A percentile compares a stretch with the other conserved stretches of the same genome.
These are phyloP conservation scores for Populus euphratica DNA, from an alignment of 345 rosid species.

Conservation along the genomic window DNA sequence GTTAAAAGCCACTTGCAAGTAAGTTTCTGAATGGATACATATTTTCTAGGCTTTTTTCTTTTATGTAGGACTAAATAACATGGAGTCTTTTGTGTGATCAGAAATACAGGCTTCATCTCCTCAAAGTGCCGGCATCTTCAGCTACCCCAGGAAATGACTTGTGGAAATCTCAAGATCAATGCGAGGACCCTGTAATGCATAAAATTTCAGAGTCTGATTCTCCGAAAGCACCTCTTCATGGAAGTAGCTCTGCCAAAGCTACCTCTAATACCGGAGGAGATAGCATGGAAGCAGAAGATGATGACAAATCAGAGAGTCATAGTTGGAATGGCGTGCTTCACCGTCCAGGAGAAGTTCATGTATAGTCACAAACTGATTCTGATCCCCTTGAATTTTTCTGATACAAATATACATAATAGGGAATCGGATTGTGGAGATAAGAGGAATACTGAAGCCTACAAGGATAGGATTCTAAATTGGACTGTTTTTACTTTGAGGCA, in stretches of 20 bases:
- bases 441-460: constrained; percentile 10
- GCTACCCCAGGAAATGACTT: constrained; percentile 12
- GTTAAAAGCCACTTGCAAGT: constrained; percentile 31
- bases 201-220: constrained; percentile 10
- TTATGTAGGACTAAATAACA: not conserved
- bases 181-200: not conserved
- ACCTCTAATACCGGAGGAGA: constrained; percentile 5
- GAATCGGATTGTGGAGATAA: constrained; percentile 10
- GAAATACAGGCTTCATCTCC: constrained; percentile 29
- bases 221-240: constrained; percentile 10
- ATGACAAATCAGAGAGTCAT: constrained; percentile 22
- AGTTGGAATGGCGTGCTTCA: constrained; percentile 13
- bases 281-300: constrained; percentile 15
- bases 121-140: constrained; percentile 15
- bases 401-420: constrained; percentile 6
- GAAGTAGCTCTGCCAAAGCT: constrained; percentile 4
- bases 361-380: constrained; percentile 12
- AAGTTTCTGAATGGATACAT: not conserved
- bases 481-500: not conserved
- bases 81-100: constrained; percentile 2
- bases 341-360: constrained; percentile 6
- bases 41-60: not conserved
- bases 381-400: constrained; percentile 22
- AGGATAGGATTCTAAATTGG: constrained; percentile 4
- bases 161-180: constrained; percentile 10